A percentile compares a stretch with the other conserved stretches of the same genome.
These are phyloP conservation scores for Alternaria hordeiaustralica DNA, from an alignment of 2,329 filamentous ascomycete species.

Conservation along the genomic window DNA sequence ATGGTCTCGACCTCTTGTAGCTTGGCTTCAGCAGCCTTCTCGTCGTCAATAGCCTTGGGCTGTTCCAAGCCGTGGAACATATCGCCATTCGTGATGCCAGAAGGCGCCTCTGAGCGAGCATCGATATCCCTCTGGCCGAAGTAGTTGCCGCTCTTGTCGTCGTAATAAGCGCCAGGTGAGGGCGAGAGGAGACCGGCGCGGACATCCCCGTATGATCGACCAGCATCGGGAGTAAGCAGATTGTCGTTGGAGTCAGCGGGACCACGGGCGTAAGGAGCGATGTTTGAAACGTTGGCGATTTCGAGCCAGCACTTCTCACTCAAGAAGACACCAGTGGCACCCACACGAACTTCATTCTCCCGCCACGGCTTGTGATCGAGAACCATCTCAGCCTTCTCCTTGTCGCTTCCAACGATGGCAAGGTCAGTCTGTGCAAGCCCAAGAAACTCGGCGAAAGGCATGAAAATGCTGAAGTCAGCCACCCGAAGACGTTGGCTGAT, in stretches of 20 bases:
- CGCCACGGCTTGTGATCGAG: constrained; percentile 94
- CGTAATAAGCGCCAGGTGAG: constrained; percentile 67
- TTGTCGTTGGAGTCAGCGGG: constrained; percentile 53
- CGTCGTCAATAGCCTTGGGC: constrained; percentile 89
- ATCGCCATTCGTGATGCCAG: constrained; percentile 86
- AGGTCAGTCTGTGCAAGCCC: constrained; percentile 85
- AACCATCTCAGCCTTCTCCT: constrained; percentile 89
- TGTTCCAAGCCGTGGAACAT: constrained; percentile 99
- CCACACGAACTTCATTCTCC: constrained; percentile 85
- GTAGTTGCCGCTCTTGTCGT: constrained; percentile 82
- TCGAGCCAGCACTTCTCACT: constrained; percentile 97
- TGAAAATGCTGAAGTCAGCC: constrained; percentile 93
- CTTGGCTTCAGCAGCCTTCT: constrained; percentile 90
- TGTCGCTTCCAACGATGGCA: constrained; percentile 87
- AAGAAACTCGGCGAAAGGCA: constrained; percentile 95
- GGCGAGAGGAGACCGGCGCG: constrained; percentile 62
- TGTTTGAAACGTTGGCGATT: constrained; percentile 72
- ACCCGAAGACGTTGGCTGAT: constrained; percentile 92
- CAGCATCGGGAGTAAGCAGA: constrained; percentile 62
- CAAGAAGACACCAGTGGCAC: constrained; percentile 91
- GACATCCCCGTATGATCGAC: constrained; percentile 63
- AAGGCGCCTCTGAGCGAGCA: constrained; percentile 88
- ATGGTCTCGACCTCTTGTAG: constrained; percentile 90
- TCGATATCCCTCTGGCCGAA: constrained; percentile 83
- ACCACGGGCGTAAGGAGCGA: constrained; percentile 56